Conservation (phyloP, 2,329 filamentous ascomycete species). For the Fusarium sp. region DNA sequence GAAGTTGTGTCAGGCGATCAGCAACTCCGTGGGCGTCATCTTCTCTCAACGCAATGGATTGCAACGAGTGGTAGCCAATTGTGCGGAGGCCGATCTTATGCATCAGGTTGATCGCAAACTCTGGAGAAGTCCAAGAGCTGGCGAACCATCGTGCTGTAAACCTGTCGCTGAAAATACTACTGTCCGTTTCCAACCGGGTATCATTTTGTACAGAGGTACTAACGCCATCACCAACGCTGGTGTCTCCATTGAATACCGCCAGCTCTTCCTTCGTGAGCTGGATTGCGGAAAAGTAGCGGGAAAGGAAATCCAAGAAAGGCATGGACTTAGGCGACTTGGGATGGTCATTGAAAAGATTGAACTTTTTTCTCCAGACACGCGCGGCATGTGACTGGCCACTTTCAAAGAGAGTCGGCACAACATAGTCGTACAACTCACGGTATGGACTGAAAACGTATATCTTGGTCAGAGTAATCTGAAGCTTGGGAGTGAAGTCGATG, state of each 20-base stretch:
- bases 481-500: conserved; percentile 46
- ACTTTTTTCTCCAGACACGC: conserved; percentile 56
- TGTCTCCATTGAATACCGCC: conserved; percentile 18
- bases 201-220: background rate
- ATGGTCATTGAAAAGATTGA: conserved; percentile 53
- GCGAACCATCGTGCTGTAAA: conserved; percentile 87
- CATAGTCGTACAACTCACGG: conserved; percentile 58
- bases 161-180: conserved; percentile 48
- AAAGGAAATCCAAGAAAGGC: conserved; percentile 60
- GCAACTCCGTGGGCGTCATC: conserved; percentile 63
- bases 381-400: conserved; percentile 57
- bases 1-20: conserved; percentile 67
- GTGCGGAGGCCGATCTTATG: conserved; percentile 74
- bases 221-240: background rate
- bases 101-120: conserved; percentile 76
- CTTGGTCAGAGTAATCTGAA: conserved; percentile 53
- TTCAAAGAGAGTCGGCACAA: conserved; percentile 62
- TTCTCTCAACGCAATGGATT: conserved; percentile 78
- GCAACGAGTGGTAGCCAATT: conserved; percentile 80
- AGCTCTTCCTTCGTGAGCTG: conserved; percentile 51
- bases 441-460: conserved; percentile 57
- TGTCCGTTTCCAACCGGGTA: background rate
- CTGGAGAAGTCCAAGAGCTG: conserved; percentile 72
- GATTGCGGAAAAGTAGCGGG: conserved; percentile 55
- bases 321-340: conserved; percentile 53